Percentiles rank a stretch among this genome's conserved stretches.
These are phyloP conservation scores for Claviceps africana DNA, from an alignment of 2,329 filamentous ascomycete species.

Conservation along the genomic window DNA sequence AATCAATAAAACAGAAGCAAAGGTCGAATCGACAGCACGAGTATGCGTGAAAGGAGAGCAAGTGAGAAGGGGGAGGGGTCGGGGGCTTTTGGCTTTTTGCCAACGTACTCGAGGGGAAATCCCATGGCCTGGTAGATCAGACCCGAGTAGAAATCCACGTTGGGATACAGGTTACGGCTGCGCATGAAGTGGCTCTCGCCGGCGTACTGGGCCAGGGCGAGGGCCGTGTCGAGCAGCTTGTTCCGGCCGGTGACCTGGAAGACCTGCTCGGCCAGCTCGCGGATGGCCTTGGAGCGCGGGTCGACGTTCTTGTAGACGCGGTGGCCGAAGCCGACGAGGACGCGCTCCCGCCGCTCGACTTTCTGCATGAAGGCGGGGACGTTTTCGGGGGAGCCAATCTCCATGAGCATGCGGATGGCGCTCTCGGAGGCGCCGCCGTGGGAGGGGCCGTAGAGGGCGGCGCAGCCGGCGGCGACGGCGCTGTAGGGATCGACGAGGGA, in stretches of 20 bases:
- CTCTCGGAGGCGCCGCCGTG: slow-evolving; percentile 47
- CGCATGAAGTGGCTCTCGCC: slow-evolving; percentile 33
- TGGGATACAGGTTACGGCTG: slow-evolving; percentile 34
- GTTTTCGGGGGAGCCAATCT: slow-evolving; percentile 35
- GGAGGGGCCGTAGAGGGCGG: slow-evolving; percentile 40
- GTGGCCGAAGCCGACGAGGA: slow-evolving; percentile 42
- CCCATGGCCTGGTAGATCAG: slow-evolving; percentile 39
- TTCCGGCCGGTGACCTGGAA: slow-evolving; percentile 37
- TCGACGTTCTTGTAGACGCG: slow-evolving; percentile 40
- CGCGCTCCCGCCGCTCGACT: slow-evolving; percentile 35
- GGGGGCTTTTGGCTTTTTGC: too few species aligned
- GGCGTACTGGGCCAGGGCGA: slow-evolving; percentile 30
- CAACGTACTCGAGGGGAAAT: slow-evolving; percentile 31
- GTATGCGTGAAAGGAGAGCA: too few species aligned
- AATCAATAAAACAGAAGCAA: too few species aligned
- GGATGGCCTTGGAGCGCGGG: slow-evolving; percentile 35
- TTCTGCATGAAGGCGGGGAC: slow-evolving; percentile 35
- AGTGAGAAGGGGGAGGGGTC: too few species aligned
- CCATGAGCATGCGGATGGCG: slow-evolving; percentile 38
- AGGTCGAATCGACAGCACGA: too few species aligned
- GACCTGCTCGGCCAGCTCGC: slow-evolving; percentile 33
- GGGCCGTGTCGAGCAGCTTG: slow-evolving; percentile 34
- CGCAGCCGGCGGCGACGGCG: slow-evolving; percentile 36
- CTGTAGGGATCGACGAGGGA: slow-evolving; percentile 42
- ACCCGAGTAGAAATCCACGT: slow-evolving; percentile 38